A percentile compares a stretch with the other conserved stretches of the same genome.
phyloP scores from a whole-genome alignment of 2,329 filamentous ascomycete genomes.

The Fusarium verticillioides region DNA sequence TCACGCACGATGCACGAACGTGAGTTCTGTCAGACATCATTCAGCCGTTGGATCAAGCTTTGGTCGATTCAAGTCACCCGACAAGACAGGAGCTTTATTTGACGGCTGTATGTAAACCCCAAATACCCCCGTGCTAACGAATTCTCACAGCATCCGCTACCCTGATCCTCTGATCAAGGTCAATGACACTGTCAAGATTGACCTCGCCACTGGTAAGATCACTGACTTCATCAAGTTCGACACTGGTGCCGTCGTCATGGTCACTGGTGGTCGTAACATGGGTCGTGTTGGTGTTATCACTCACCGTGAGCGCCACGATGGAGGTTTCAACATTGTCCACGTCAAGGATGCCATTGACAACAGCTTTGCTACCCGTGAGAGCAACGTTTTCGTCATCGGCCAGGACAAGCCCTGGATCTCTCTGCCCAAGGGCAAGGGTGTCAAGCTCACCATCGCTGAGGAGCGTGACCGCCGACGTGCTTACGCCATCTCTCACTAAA shows the following conservation, averaged over 20 bases:
- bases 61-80: constrained; percentile 70
- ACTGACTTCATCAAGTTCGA: constrained; percentile 98
- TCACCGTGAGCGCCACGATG: constrained; percentile 99
- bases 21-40: constrained; percentile 98
- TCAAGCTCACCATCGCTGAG: constrained; percentile 99
- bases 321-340: constrained; percentile 99
- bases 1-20: constrained; percentile 99
- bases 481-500: constrained; percentile 63
- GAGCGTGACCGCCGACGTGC: constrained; percentile 98
- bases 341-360: constrained; percentile 99
- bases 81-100: constrained; percentile 53
- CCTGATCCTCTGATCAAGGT: constrained; percentile 98
- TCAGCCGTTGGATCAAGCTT: constrained; percentile 99
- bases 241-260: constrained; percentile 97
- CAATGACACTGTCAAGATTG: constrained; percentile 99
- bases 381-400: constrained; percentile 99
- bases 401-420: constrained; percentile 99
- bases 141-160: constrained; percentile 87
- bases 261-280: constrained; percentile 99
- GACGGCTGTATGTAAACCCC: constrained; percentile 65
- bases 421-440: constrained; percentile 99
- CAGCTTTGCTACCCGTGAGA: constrained; percentile 98
- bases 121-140: constrained; percentile 53
- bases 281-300: constrained; percentile 99
- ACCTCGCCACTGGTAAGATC: constrained; percentile 97